Percentiles rank a stretch among this genome's conserved stretches.
Evolutionary conservation across 768 basidiomycete genomes (phyloP).

Genomic region (Pisolithus sp.): DNA sequence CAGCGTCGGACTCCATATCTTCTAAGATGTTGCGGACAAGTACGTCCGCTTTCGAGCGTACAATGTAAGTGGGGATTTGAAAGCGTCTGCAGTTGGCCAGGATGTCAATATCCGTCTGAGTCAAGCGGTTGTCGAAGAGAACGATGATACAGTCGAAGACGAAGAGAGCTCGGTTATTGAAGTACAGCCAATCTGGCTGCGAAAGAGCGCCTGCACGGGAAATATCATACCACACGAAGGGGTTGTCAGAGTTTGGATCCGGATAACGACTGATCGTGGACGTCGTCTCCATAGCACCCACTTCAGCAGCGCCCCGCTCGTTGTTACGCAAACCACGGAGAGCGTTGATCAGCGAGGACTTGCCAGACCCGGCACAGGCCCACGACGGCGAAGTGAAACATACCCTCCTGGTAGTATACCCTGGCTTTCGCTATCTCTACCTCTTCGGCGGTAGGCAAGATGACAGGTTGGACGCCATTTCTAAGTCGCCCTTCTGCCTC

Average conservation of each 20-base stretch:
- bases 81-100: conserved; percentile 9
- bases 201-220: not conserved
- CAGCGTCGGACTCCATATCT: conserved; percentile 3
- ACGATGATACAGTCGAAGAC: not conserved
- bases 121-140: conserved; percentile 13
- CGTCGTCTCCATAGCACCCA: conserved; percentile 20
- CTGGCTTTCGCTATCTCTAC: not conserved
- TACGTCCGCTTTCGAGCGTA: conserved; percentile 13
- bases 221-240: too few species aligned
- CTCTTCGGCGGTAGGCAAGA: conserved; percentile 11
- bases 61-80: conserved; percentile 10
- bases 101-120: conserved; percentile 7
- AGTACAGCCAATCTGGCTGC: conserved; percentile 22
- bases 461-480: conserved; percentile 11
- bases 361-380: conserved; percentile 9
- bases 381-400: conserved; percentile 26
- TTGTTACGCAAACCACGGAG: conserved; percentile 18
- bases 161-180: conserved; percentile 22
- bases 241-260: too few species aligned
- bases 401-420: conserved; percentile 9
- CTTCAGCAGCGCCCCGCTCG: conserved; percentile 13
- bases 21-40: conserved; percentile 8
- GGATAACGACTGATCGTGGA: not conserved
- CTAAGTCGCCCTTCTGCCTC: conserved; percentile 4
- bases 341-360: conserved; percentile 13